Percentiles rank a stretch among this genome's conserved stretches.
Evolutionary conservation across 1,284 basidiomycete genomes (phyloP).

Genomic region (Taiwanofungus camphoratus): DNA sequence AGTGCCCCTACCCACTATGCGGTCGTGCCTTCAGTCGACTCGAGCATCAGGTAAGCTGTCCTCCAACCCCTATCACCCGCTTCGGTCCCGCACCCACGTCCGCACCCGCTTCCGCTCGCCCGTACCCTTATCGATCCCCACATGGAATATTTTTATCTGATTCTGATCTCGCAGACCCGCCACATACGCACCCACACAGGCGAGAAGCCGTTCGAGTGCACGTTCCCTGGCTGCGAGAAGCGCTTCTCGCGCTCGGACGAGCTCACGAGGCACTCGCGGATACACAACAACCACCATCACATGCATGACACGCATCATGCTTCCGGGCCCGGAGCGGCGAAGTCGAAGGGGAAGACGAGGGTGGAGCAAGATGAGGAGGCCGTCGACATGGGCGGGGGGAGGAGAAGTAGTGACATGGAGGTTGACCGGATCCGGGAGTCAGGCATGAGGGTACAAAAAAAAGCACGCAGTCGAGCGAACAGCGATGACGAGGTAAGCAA

Average conservation of each 20-base stretch:
- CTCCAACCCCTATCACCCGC: conserved; percentile 11
- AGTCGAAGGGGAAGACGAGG: conserved; percentile 30
- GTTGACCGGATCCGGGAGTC: conserved; percentile 14
- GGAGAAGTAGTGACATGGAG: conserved; percentile 15
- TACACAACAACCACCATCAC: conserved; percentile 67
- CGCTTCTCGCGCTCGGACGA: conserved; percentile 97
- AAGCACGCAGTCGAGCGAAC: conserved; percentile 69
- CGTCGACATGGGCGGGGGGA: conserved; percentile 15
- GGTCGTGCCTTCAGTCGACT: conserved; percentile 87
- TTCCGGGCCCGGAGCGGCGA: conserved; percentile 18
- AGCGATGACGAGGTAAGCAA: conserved; percentile 70
- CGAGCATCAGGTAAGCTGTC: conserved; percentile 78
- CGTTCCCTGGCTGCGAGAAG: conserved; percentile 94
- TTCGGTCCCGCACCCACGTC: conserved; percentile 12
- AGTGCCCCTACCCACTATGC: conserved; percentile 90
- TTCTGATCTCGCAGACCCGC: conserved; percentile 79
- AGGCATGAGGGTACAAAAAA: conserved; percentile 48
- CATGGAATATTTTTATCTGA: too few species aligned
- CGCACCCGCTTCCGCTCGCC: too few species aligned
- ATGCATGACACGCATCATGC: conserved; percentile 15
- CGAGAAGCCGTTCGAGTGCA: conserved; percentile 95
- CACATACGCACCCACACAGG: conserved; percentile 98
- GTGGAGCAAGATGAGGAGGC: conserved; percentile 34
- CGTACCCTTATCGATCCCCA: too few species aligned
- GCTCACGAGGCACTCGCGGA: conserved; percentile 92